Evolutionary conservation across 2,329 filamentous ascomycete species (phyloP), one percentile per base, ranked within the genome.

Genomic region (Ciborinia camelliae): DNA sequence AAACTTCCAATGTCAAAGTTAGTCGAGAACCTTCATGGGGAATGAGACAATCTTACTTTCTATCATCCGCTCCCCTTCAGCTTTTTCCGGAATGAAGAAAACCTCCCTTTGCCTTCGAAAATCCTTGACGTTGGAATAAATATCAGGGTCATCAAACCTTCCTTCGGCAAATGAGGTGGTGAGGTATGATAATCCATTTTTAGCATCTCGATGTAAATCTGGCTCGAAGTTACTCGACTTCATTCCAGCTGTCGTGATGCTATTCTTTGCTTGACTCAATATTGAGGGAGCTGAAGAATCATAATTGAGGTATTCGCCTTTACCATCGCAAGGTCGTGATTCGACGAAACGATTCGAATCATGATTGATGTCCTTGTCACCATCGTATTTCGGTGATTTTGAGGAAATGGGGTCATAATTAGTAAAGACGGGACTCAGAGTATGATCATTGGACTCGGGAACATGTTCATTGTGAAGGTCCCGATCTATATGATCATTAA

Each of bases 11-110:
- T 37, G 20, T 43, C 12, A 4, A 14, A 26, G n/a, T 54, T 37
- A 54, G 32, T 39, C 15, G 32, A 2, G 26, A 48, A 7, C 7
- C 26, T 39, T 20, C n/a, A 9, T 35, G 32, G 23, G n/a, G 18
- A 48, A 3, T 26, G n/a, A 30, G 30, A 43, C 15, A 7, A 47
- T 39, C 66, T 50, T 60, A 67, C 66, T 48, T 30, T 62, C 20
- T 14, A 66, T 66, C 61, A 68, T 41, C 4, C 30, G 41, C 23
- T 57, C 20, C 18, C 67, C 67, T 62, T 68, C 63, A 37, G 62
- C 64, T 39, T 53, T 50, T n/a, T 51, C 51, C 18, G 66, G 66
- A 20, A 68, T 63, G 32, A 66, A 68, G 37, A 68, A 68, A 9
- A 62, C 45, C 18, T 68, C 63, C 26, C 47, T 63, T 14, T 37